These are phyloP conservation scores for Trichophyton equinum DNA, from an alignment of 2,329 filamentous ascomycete genomes.

Conservation along the genomic window DNA sequence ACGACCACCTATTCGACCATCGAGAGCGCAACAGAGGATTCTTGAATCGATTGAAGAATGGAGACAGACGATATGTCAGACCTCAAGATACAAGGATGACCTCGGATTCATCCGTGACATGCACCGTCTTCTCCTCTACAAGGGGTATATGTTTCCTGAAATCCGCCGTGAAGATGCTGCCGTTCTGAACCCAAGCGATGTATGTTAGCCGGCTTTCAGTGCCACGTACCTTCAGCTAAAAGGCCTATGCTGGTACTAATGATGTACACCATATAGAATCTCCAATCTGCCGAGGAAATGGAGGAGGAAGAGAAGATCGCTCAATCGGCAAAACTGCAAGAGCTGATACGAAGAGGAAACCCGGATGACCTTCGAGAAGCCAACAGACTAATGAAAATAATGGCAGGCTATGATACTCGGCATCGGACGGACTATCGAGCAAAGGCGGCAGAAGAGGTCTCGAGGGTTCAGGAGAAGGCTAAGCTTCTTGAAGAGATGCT, in stretches of 20 bases:
- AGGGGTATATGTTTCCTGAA: constrained; percentile 92
- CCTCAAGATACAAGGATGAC: constrained; percentile 93
- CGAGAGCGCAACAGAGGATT: constrained; percentile 80
- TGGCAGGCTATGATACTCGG: constrained; percentile 92
- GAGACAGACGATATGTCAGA: constrained; percentile 96
- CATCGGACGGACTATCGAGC: constrained; percentile 96
- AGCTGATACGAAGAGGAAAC: constrained; percentile 81
- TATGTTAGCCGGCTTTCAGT: constrained; percentile 38
- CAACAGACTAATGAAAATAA: constrained; percentile 96
- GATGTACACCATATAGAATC: constrained; percentile 46
- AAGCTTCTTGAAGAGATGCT: constrained; percentile 84
- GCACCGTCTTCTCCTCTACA: constrained; percentile 90
- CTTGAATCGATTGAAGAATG: constrained; percentile 96
- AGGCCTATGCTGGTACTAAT: constrained; percentile 1
- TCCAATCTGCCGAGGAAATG: constrained; percentile 97
- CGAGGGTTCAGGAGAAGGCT: constrained; percentile 91
- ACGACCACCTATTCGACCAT: constrained; percentile 72
- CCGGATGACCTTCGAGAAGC: constrained; percentile 93
- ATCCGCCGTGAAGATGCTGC: constrained; percentile 87
- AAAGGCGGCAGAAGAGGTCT: constrained; percentile 90
- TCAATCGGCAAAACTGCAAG: constrained; percentile 95
- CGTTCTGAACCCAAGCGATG: constrained; percentile 90
- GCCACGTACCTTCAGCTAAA: constrained; percentile 7
- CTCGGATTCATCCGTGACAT: constrained; percentile 93
- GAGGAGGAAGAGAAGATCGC: constrained; percentile 91